Evolutionary conservation across 2,329 filamentous ascomycete species (phyloP), one percentile per base, ranked within the genome.

Genomic region (Podosphaera leucotricha): DNA sequence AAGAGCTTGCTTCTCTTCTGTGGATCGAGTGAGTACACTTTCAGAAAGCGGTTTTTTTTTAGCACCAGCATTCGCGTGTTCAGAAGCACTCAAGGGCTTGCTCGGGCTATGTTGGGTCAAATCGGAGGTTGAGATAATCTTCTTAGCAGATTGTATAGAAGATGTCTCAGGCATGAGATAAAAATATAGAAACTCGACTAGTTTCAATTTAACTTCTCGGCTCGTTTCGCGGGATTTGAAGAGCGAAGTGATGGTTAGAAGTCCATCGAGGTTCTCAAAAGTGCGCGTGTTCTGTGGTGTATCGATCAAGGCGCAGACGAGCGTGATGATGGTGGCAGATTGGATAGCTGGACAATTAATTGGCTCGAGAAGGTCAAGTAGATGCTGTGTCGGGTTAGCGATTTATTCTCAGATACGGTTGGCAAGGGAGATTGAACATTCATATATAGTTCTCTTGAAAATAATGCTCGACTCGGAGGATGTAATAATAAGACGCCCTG

Each of bases 121-220:
- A 20, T 61, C 64, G 6, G 68, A 64, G 7, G 68, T 56, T 2
- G 65, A 66, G 46, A 62, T 61, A 42, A 61, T 62, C 43, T 60
- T 59, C 18, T 61, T 63, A 48, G 68, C 64, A 48, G 62, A 62
- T 4, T 71, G 68, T 49, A 70, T 68, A 18, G 69, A 64, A 38
- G 70, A 76, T 0, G 72, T 74, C 63, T 98, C 90, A 43, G 87
- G 86, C 79, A 95, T 93, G 53, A 98, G 77, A 61, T 95, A 98
- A 62, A 95, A 95, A 66, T 95, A 95, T 43, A 98, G 65, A 58
- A 95, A 95, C 61, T 95, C 90, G 53, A 94, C 78, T n/a, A 92
- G 74, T 61, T 92, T 90, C 57, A 93, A 72, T 65, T 93, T 94
- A 51, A 95, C 86, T 54, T 87, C 82, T 48, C 84, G 76, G 20